These are phyloP conservation scores for Botryobasidium botryosum DNA, from an alignment of 768 basidiomycete genomes.

Conservation along the genomic window DNA sequence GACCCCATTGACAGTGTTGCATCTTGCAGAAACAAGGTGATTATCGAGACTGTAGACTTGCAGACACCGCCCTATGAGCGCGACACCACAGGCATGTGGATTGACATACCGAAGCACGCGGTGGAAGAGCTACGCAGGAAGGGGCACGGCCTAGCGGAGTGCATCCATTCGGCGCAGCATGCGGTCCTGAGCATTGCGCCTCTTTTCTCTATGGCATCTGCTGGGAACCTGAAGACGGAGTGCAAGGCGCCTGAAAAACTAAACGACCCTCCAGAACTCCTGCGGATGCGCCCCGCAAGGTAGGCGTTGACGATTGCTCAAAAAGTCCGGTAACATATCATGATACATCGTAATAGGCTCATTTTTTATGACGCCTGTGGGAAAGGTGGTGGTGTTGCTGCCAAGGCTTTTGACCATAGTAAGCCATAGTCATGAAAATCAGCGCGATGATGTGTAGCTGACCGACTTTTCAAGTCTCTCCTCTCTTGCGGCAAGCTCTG, in stretches of 20 bases:
- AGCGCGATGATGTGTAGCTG: no score
- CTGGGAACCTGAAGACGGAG: constrained; percentile 58
- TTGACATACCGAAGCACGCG: constrained; percentile 45
- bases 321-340: neutral
- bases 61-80: constrained; percentile 64
- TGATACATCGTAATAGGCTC: constrained; percentile 28
- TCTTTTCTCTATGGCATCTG: constrained; percentile 38
- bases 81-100: constrained; percentile 60
- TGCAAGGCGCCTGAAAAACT: constrained; percentile 71
- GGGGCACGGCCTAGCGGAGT: constrained; percentile 50
- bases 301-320: constrained; percentile 13
- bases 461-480: constrained; percentile 25
- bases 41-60: constrained; percentile 63
- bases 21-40: constrained; percentile 19
- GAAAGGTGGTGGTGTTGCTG: constrained; percentile 51
- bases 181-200: constrained; percentile 48
- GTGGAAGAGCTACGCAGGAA: constrained; percentile 37
- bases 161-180: constrained; percentile 75
- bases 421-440: constrained; percentile 9
- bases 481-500: constrained; percentile 42
- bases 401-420: constrained; percentile 76
- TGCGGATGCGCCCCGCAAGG: constrained; percentile 55
- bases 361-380: constrained; percentile 67
- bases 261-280: constrained; percentile 33
- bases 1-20: neutral